phyloP scores from a whole-genome alignment of 2,329 filamentous ascomycete genomes.

The Aspergillus phoenicis region DNA sequence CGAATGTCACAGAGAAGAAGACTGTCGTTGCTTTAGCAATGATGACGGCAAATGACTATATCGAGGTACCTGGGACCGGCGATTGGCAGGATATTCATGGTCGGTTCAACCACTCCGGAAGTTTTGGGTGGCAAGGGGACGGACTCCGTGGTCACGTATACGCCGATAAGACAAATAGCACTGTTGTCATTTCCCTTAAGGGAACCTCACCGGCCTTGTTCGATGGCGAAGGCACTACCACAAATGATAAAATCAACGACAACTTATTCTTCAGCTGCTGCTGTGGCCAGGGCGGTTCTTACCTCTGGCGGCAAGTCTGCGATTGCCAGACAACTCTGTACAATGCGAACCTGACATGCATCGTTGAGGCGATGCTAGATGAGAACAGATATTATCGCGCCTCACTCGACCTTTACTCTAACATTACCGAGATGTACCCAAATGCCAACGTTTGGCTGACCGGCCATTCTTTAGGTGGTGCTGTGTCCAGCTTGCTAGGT shows the following conservation, averaged over 20 bases:
- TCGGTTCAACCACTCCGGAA: conserved; percentile 80
- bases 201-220: conserved; percentile 89
- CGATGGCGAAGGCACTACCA: conserved; percentile 94
- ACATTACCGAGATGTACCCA: conserved; percentile 87
- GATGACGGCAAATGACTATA: conserved; percentile 90
- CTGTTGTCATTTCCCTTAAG: conserved; percentile 89
- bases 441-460: conserved; percentile 82
- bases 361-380: conserved; percentile 70
- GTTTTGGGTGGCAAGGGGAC: conserved; percentile 91
- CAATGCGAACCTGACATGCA: conserved; percentile 89
- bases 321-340: conserved; percentile 87
- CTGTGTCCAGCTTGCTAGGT: conserved; percentile 83
- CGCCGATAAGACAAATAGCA: conserved; percentile 80
- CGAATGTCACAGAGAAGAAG: conserved; percentile 81
- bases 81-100: conserved; percentile 83
- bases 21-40: conserved; percentile 82
- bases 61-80: conserved; percentile 67
- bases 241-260: conserved; percentile 96
- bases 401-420: conserved; percentile 84
- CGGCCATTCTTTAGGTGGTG: conserved; percentile 89
- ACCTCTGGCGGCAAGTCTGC: conserved; percentile 88
- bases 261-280: conserved; percentile 98
- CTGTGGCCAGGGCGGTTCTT: conserved; percentile 89
- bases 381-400: conserved; percentile 93
- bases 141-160: conserved; percentile 91